These are phyloP conservation scores for Danielia reshetovae DNA, from an alignment of 805 yeast genomes.

Conservation along the genomic window DNA sequence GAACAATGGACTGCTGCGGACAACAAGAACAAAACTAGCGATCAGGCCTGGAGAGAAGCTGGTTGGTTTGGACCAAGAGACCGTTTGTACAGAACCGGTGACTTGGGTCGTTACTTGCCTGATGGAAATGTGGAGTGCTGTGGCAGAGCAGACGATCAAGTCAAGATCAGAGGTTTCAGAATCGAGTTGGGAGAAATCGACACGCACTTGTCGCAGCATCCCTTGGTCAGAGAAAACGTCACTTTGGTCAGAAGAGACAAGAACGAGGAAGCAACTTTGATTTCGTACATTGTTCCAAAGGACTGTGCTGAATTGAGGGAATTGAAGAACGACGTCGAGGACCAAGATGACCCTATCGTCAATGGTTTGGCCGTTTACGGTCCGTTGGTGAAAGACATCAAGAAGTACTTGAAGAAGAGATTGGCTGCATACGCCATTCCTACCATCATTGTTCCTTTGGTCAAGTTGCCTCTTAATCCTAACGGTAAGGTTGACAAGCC, in stretches of 20 bases:
- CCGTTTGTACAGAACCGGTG: constrained; percentile 95
- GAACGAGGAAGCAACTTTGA: constrained; percentile 86
- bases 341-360: constrained; percentile 60
- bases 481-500: constrained; percentile 99
- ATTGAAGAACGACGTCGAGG: constrained; percentile 47
- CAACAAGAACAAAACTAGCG: constrained; percentile 35
- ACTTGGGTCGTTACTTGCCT: constrained; percentile 91
- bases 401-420: constrained; percentile 72
- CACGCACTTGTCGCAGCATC: constrained; percentile 93
- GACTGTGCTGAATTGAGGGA: constrained; percentile 41
- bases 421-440: constrained; percentile 94
- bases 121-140: constrained; percentile 98
- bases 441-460: constrained; percentile 81
- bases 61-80: constrained; percentile 93
- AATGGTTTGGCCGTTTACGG: constrained; percentile 74
- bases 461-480: constrained; percentile 87
- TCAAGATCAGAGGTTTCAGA: constrained; percentile 96
- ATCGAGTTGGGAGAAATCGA: constrained; percentile 98
- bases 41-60: constrained; percentile 65
- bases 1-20: constrained; percentile 60
- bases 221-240: constrained; percentile 85
- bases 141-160: constrained; percentile 99
- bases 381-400: constrained; percentile 74
- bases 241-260: constrained; percentile 90
- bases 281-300: constrained; percentile 86